These are phyloP conservation scores for Xylaria curta DNA, from an alignment of 495 filamentous ascomycete species.

Conservation along the genomic window DNA sequence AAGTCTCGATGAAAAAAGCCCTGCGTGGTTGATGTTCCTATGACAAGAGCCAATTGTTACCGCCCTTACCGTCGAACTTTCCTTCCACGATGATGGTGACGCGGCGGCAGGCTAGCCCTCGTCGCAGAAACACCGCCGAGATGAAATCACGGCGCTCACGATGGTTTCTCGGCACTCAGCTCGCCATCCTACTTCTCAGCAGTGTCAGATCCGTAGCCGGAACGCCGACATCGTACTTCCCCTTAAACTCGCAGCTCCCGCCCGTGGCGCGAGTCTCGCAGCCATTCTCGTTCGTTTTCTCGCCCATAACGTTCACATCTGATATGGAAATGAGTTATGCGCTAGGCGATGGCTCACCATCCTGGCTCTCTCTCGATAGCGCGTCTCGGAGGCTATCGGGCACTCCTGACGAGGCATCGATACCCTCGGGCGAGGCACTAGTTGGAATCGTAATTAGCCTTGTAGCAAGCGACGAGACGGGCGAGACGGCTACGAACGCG, in stretches of 20 bases:
- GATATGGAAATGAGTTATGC: conserved; percentile 63
- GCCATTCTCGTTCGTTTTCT: conserved; percentile 71
- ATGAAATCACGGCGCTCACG: background rate
- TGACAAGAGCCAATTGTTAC: conserved; percentile 5
- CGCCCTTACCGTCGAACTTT: background rate
- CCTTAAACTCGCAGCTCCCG: conserved; percentile 78
- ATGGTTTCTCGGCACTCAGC: background rate
- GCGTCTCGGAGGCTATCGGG: conserved; percentile 66
- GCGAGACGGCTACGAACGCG: conserved; percentile 61
- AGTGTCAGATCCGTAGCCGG: background rate
- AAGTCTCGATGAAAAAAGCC: background rate
- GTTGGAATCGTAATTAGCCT: conserved; percentile 59
- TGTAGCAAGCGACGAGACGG: conserved; percentile 65
- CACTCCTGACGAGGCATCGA: conserved; percentile 63
- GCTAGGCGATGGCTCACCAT: conserved; percentile 43
- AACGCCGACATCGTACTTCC: conserved; percentile 62
- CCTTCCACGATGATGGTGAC: conserved; percentile 13
- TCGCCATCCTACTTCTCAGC: conserved; percentile 19
- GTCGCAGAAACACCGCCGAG: background rate
- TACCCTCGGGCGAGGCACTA: conserved; percentile 53
- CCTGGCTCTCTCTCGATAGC: conserved; percentile 73
- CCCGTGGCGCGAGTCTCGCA: conserved; percentile 71
- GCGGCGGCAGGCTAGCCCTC: conserved; percentile 13
- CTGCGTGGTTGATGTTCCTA: background rate
- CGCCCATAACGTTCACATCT: conserved; percentile 69